Conservation (phyloP, 1,284 basidiomycete genomes). For the Xanthoconium separans region DNA sequence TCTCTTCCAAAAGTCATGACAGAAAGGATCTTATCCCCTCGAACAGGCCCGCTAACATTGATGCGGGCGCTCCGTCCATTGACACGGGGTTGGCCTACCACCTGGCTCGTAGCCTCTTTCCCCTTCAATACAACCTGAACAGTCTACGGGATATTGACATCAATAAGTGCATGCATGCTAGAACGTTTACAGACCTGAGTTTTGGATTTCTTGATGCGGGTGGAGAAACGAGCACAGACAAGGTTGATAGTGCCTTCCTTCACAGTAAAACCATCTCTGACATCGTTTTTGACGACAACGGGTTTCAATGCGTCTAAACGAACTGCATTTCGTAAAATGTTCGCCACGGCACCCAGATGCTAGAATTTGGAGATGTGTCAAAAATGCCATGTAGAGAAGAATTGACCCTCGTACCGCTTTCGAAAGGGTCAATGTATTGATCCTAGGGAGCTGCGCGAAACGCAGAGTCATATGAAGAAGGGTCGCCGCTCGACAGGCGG, state of each 20-base stretch:
- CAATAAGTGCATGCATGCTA: neutral
- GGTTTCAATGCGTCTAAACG: constrained; percentile 41
- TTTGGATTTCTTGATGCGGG: constrained; percentile 30
- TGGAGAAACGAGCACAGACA: constrained; percentile 43
- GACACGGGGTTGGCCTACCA: constrained; percentile 17
- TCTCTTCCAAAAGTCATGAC: constrained; percentile 46
- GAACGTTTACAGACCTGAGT: constrained; percentile 33
- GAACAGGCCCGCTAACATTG: constrained; percentile 17
- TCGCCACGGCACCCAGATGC: constrained; percentile 38
- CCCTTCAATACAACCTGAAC: constrained; percentile 18
- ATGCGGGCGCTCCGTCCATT: constrained; percentile 29
- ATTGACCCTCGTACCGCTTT: constrained; percentile 11
- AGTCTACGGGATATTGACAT: constrained; percentile 10
- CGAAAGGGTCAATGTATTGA: constrained; percentile 20
- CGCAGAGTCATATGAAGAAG: constrained; percentile 18
- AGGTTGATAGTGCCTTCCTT: constrained; percentile 34
- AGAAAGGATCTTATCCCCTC: constrained; percentile 23
- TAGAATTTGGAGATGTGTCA: constrained; percentile 21
- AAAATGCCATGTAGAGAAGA: neutral
- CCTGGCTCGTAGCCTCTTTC: constrained; percentile 1
- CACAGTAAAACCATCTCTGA: constrained; percentile 26
- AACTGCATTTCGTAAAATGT: constrained; percentile 40
- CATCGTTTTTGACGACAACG: constrained; percentile 41
- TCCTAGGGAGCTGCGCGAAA: constrained; percentile 17
- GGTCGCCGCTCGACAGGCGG: constrained; percentile 35